A percentile compares a stretch with the other conserved stretches of the same genome.
Conservation (phyloP, 2,329 filamentous ascomycete species). For the Pseudogymnoascus sp. region DNA sequence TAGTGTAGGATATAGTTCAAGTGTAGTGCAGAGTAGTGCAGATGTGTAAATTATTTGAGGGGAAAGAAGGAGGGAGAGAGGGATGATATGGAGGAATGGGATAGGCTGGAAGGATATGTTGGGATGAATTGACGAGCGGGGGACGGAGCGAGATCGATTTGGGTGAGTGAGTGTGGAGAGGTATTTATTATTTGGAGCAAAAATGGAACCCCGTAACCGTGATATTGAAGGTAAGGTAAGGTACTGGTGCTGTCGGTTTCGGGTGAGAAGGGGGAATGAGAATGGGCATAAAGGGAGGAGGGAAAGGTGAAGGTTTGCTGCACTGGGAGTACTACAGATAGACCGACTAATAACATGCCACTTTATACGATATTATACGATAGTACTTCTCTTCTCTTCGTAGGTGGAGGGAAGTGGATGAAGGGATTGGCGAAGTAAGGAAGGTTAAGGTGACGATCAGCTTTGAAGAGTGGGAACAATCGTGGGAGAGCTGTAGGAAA, state of each 20-base stretch:
- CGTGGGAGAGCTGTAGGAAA: neutral
- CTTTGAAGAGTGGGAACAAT: neutral
- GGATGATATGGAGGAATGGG: neutral
- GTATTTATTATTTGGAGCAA: neutral
- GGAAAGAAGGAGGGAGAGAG: conserved; percentile 20
- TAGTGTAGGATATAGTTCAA: conserved; percentile 8
- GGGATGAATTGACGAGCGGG: conserved; percentile 4
- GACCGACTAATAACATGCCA: neutral
- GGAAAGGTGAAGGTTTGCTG: neutral
- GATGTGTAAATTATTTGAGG: conserved; percentile 15
- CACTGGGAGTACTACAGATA: neutral
- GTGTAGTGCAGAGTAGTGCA: conserved; percentile 15
- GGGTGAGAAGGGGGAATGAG: neutral
- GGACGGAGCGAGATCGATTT: conserved; percentile 9
- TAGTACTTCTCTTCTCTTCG: too few species aligned
- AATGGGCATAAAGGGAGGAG: neutral
- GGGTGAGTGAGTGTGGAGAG: neutral
- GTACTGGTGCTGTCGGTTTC: neutral
- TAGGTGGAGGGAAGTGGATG: too few species aligned
- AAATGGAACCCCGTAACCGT: neutral
- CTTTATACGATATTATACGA: too few species aligned
- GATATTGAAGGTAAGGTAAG: neutral
- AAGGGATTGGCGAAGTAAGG: neutral
- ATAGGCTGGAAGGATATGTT: conserved; percentile 9
- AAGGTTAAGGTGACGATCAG: neutral